phyloP scores from a whole-genome alignment of 1,139 yeast species.

The Meyerozyma smithsonii region DNA sequence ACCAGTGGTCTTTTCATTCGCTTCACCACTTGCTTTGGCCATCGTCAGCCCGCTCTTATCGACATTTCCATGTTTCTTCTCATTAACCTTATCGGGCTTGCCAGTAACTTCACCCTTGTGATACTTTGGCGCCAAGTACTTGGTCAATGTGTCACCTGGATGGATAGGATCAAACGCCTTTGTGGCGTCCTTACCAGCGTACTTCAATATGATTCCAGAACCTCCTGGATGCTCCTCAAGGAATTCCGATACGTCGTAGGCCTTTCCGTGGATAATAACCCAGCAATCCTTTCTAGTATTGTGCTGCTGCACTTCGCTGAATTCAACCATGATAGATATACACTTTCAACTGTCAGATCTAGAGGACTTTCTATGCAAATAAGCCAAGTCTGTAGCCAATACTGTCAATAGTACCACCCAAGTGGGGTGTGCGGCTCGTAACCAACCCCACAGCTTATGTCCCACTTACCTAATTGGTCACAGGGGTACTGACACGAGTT shows the following conservation, averaged over 20 bases:
- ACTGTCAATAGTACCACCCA: background rate
- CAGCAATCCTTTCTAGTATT: conserved; percentile 44
- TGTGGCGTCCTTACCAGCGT: conserved; percentile 59
- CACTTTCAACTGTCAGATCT: background rate
- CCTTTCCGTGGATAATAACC: conserved; percentile 51
- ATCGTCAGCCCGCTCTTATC: conserved; percentile 5
- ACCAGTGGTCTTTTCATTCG: background rate
- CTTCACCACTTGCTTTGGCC: conserved; percentile 4
- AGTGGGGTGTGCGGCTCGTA: background rate
- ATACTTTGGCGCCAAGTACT: conserved; percentile 30
- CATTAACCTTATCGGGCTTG: conserved; percentile 11
- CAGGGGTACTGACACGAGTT: too few species aligned
- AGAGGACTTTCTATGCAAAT: background rate
- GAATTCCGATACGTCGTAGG: conserved; percentile 47
- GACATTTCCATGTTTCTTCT: conserved; percentile 3
- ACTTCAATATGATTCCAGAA: conserved; percentile 44
- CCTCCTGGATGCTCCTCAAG: conserved; percentile 54
- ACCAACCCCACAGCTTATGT: background rate
- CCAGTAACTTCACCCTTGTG: conserved; percentile 31
- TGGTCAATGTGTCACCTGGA: conserved; percentile 68
- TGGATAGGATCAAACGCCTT: conserved; percentile 71
- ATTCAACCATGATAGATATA: background rate
- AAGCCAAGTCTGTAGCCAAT: background rate
- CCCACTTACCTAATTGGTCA: background rate
- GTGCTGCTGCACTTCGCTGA: conserved; percentile 32